Base-by-base conservation (phyloP, 2,329 filamentous ascomycete species). In the Diaporthe aspalathi region DNA sequence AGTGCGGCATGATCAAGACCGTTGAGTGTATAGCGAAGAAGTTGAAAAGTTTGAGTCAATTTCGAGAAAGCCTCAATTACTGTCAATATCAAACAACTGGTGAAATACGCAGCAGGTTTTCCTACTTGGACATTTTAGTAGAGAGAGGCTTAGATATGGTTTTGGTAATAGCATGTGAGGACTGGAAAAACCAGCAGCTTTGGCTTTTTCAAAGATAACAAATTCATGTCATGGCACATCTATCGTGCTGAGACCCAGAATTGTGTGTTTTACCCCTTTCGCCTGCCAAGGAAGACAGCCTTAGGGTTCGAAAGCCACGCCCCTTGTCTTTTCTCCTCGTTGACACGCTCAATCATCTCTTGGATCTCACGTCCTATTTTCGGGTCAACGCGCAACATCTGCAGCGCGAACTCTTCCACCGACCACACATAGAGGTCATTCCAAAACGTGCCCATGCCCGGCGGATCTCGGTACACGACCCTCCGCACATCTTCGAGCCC, bases 291-390 rank as follows among this genome's bases (percentile, higher is more conserved):
- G 40, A 62, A 62, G 11, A 62, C 57, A 14, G 24, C 57, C 40
- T 62, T 62, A 2, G 57, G 57, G 20, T 47, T 62, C 8, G 20
- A 62, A 5, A 62, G 57, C 57, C 57, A 62, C 22, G 40, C 57
- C 27, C 57, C 57, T 5, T 47, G 17, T 9, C 57, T 38, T 20
- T 62, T 62, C 57, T 62, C 57, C 40, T 32, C n/a, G 1, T 32
- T 24, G 32, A 62, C 27, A 24, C 20, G 57, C 17, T 14, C 24
- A 22, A 47, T 45, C 57, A 62, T 29, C 6, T 47, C 40, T 24
- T 47, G 57, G 5, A 62, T 24, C 27, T 62, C 57, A 2, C 24
- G 20, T 5, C 40, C 57, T 24, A 62, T 24, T 1, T n/a, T 9
- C 17, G 57, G 57, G 32, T 62, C 40, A 0, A 62, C 17, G 2